Evolutionary conservation across 345 rosid species (phyloP), one percentile per base, ranked within the genome.

Genomic region (Eucalyptus curtisii): DNA sequence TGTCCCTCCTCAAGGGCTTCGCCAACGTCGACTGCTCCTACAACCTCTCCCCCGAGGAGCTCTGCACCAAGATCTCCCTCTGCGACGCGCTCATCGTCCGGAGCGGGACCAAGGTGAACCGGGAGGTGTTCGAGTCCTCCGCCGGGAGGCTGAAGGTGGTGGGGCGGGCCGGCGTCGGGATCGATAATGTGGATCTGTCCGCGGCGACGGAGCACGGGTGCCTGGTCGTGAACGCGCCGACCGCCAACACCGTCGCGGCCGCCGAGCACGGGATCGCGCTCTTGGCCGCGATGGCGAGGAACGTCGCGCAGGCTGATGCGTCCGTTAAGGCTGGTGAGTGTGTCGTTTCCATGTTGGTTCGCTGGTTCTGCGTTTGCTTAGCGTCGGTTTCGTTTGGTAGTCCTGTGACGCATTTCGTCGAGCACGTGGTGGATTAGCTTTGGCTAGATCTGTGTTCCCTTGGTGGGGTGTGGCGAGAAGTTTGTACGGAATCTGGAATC

Each of bases 211-310:
- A 97, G 93, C 94, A 93, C 49, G 99, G 99, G 0, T 97, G 99
- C 89, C 90, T 97, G 90, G 99, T 97, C 11, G 99, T 97, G 40
- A 97, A 97, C 90, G 99, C 99, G 9, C 99, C 99, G 31, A 97
- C 99, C 5, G 98, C 99, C 8, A 97, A 97, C 86, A 97, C 99
- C 7, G 95, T 97, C 44, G 99, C 99, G 7, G 99, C 99, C 2
- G 99, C 99, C 3, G 99, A 97, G 90, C 99, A 97, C 57, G 99
- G 97, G 89, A 96, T 97, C 87, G 99, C 99, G n/a, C 95, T 97
- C 44, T 82, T 97, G 93, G 94, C 98, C 2, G 95, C 95, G 68
- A 97, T 97, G 99, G 99, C 98, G 42, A 92, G 98, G 89, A 97
- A 96, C 91, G 95, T 97, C 2, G 97, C 99, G 8, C 99, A 97